Base-by-base conservation (phyloP, 805 yeast genomes). In the Wickerhamomyces pijperi region DNA sequence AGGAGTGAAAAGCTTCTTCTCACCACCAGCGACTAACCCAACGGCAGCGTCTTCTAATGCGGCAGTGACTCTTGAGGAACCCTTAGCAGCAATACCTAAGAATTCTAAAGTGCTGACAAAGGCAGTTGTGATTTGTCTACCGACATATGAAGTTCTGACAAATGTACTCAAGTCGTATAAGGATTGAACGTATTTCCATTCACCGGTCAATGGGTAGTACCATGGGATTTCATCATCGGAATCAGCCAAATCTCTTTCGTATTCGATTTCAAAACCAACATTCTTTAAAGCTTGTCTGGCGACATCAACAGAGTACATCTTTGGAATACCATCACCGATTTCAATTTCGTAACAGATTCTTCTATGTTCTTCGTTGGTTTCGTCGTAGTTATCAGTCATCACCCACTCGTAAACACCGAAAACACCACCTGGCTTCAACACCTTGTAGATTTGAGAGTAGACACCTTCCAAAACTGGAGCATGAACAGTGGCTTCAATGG, bases 341-440 rank as follows among this genome's bases (percentile, higher is more conserved):
- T 92, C 98, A 51, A 92, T 92, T 60, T 96, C 97, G 64, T 90
- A 90, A 25, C 95, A 92, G 48, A 92, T 84, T 59, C 81, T 82
- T 65, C 96, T 83, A 67, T 92, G 98, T 62, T 78, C 88, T 51
- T 77, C 75, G 63, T 85, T 86, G 42, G 63, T 64, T 65, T 83
- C 94, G 59, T 92, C 97, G 60, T 86, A 92, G 37, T 67, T 71
- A 54, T 87, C 95, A 45, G 97, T 92, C 95, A 92, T 83, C 47
- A 92, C 97, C 98, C 98, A 92, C 67, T 92, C 98, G 68, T 92
- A 92, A 39, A 92, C 97, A 60, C 97, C 98, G 50, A 92, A 92
- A 36, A 71, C 76, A 62, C 98, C 98, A 58, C 97, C 97, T 53
- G 98, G 97, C 67, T 92, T 92, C 63, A 90, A 74, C 15, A 86